Conservation (phyloP, 2,329 filamentous ascomycete species). For the Fusarium tanahbumbuense region DNA sequence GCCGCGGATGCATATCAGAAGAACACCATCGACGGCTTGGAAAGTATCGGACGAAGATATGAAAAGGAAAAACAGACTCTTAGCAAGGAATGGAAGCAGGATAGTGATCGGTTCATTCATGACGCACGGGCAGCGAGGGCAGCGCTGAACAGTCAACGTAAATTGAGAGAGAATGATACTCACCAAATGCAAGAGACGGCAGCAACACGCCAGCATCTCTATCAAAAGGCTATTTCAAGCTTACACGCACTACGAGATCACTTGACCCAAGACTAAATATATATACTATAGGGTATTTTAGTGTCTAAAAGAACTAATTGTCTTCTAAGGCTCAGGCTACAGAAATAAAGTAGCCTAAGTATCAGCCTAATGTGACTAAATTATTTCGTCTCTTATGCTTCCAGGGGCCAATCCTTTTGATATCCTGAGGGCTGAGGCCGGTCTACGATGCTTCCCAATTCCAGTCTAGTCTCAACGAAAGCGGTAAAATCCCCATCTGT, state of each 20-base stretch:
- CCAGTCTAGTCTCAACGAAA: constrained; percentile 24
- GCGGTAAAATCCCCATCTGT: constrained; percentile 21
- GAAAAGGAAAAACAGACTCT: constrained; percentile 35
- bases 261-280: background rate
- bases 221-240: constrained; percentile 33
- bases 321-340: no score
- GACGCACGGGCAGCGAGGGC: constrained; percentile 13
- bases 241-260: constrained; percentile 40
- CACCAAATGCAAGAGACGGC: constrained; percentile 22
- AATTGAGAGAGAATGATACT: constrained; percentile 7
- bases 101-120: constrained; percentile 35
- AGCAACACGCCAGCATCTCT: constrained; percentile 30
- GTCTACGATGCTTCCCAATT: constrained; percentile 15
- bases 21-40: constrained; percentile 36
- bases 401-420: no score
- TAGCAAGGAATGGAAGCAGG: constrained; percentile 28
- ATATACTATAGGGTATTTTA: background rate
- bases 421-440: no score
- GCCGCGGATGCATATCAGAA: constrained; percentile 41
- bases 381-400: no score
- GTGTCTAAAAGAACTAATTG: no score
- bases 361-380: no score
- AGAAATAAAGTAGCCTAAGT: no score
- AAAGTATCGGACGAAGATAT: constrained; percentile 39
- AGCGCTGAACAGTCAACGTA: constrained; percentile 15